Conservation (phyloP, 352 stramenopile species). For the Pythium myriotylum region DNA sequence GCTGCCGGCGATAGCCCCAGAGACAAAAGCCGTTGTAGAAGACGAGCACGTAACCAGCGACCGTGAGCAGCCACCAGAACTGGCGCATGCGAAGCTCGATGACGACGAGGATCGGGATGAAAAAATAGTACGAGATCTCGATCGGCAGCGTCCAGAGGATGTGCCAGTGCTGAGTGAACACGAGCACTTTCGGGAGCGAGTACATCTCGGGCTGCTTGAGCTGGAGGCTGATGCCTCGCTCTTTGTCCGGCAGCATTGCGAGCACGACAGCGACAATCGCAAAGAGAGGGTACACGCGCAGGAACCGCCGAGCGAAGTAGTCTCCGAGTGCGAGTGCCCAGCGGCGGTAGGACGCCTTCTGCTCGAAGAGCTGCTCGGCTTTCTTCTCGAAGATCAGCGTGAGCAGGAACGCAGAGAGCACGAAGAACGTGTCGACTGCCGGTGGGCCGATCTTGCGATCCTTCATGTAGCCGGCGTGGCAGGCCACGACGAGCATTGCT, state of each 20-base stretch:
- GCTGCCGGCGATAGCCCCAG: background rate
- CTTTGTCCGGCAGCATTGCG: conserved; percentile 10
- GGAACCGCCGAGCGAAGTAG: conserved; percentile 33
- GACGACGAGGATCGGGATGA: conserved; percentile 34
- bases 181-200: background rate
- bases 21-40: background rate
- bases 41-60: background rate
- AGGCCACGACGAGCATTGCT: background rate
- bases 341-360: conserved; percentile 25
- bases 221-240: background rate
- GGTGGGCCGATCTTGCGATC: conserved; percentile 35
- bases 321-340: conserved; percentile 32
- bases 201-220: background rate
- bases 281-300: conserved; percentile 34
- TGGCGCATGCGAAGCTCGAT: conserved; percentile 7
- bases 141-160: conserved; percentile 28
- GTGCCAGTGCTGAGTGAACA: conserved; percentile 3
- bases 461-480: conserved; percentile 16
- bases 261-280: conserved; percentile 25
- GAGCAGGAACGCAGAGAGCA: conserved; percentile 42
- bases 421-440: conserved; percentile 43
- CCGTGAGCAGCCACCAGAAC: conserved; percentile 10
- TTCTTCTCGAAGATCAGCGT: conserved; percentile 46
- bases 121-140: conserved; percentile 49
- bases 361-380: conserved; percentile 26